Conservation (phyloP, 2,329 filamentous ascomycete genomes). For the Exophiala spinifera region DNA sequence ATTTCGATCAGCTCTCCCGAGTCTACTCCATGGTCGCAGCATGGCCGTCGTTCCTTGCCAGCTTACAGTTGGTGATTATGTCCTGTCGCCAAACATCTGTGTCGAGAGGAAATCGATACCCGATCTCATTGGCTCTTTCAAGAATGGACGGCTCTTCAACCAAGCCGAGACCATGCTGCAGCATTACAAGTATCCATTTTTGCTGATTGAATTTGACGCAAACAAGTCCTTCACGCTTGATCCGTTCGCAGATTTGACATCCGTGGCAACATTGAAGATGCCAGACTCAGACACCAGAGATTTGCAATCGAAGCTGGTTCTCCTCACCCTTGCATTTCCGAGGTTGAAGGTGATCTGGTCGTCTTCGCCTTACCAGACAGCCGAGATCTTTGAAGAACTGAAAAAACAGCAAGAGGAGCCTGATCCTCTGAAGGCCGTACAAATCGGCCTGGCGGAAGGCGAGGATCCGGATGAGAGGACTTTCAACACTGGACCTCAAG, state of each 20-base stretch:
- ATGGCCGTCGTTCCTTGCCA: slow-evolving; percentile 92
- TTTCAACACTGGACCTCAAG: slow-evolving; percentile 82
- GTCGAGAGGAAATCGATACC: slow-evolving; percentile 91
- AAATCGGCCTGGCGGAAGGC: slow-evolving; percentile 65
- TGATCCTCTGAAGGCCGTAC: slow-evolving; percentile 81
- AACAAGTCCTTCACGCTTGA: slow-evolving; percentile 96
- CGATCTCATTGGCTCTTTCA: slow-evolving; percentile 88
- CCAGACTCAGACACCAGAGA: slow-evolving; percentile 64
- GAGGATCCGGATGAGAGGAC: slow-evolving; percentile 61
- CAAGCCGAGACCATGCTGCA: slow-evolving; percentile 93
- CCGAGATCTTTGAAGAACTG: slow-evolving; percentile 91
- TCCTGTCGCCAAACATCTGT: slow-evolving; percentile 85
- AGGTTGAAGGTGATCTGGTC: slow-evolving; percentile 91
- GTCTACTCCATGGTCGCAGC: slow-evolving; percentile 80
- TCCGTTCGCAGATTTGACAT: slow-evolving; percentile 61
- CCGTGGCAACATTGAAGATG: slow-evolving; percentile 60
- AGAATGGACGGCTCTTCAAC: slow-evolving; percentile 84
- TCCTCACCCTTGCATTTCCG: slow-evolving; percentile 89
- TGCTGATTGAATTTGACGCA: slow-evolving; percentile 96
- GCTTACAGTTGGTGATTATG: slow-evolving; percentile 94
- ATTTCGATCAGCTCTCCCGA: slow-evolving; percentile 88
- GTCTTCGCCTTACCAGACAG: slow-evolving; percentile 87
- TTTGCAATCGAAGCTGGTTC: slow-evolving; percentile 84
- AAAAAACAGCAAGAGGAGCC: slow-evolving; percentile 89
- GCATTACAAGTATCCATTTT: slow-evolving; percentile 84